Conservation (phyloP, 495 filamentous ascomycete species). For the Penicillium malachiteum region DNA sequence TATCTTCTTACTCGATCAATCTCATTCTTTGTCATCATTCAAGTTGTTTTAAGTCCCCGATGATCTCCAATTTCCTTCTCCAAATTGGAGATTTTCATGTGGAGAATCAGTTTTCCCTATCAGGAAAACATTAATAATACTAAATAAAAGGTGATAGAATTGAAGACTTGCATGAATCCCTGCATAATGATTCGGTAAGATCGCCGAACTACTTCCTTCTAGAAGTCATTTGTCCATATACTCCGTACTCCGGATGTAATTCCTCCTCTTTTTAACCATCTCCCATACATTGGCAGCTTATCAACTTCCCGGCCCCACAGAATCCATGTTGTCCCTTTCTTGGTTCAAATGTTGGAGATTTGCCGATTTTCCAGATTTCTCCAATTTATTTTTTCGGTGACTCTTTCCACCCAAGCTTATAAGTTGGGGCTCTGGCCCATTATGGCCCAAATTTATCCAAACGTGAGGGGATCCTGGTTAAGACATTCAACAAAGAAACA, state of each 20-base stretch:
- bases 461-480: constrained; percentile 1
- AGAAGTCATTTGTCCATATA: too few relatives aligned
- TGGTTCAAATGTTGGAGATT: constrained; percentile 3
- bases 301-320: not conserved
- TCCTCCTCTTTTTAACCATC: too few relatives aligned
- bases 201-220: not conserved
- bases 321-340: not conserved
- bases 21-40: too few relatives aligned
- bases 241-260: too few relatives aligned
- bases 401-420: constrained; percentile 6
- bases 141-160: not conserved
- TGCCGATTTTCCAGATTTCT: constrained; percentile 13
- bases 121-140: not conserved
- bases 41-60: not conserved
- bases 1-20: too few relatives aligned
- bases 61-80: constrained; percentile 5
- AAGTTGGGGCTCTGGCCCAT: not conserved
- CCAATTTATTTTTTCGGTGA: constrained; percentile 13
- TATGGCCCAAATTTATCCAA: constrained; percentile 3
- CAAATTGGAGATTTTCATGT: constrained; percentile 7
- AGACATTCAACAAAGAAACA: too few relatives aligned
- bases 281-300: too few relatives aligned
- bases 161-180: not conserved
- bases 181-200: constrained; percentile 4
- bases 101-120: not conserved